Evolutionary conservation across 257 asterid genomes (phyloP).

Genomic region (Perilla frutescens): DNA sequence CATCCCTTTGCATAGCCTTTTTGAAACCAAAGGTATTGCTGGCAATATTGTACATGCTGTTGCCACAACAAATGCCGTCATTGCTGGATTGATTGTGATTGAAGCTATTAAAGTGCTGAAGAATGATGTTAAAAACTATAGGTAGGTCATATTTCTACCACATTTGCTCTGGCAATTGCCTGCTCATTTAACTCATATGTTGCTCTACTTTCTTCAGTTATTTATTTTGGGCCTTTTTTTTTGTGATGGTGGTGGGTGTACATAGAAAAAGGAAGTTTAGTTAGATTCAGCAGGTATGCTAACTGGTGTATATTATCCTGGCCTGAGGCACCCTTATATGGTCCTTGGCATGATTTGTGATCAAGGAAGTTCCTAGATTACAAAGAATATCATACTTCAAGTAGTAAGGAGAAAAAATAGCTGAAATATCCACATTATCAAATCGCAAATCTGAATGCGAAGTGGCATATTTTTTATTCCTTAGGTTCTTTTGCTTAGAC

Average conservation of each 20-base stretch:
- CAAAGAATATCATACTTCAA: not conserved
- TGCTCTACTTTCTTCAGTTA: not conserved
- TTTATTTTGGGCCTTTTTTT: not conserved
- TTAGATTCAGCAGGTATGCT: slow-evolving; percentile 2
- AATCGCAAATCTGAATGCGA: slow-evolving; percentile 1
- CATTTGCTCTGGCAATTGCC: slow-evolving; percentile 14
- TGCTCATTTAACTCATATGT: not conserved
- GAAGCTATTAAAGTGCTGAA: slow-evolving; percentile 96
- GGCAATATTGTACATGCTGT: slow-evolving; percentile 99
- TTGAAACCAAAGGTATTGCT: slow-evolving; percentile 97
- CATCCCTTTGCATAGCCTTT: slow-evolving; percentile 94
- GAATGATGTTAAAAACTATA: slow-evolving; percentile 67
- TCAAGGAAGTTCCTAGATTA: not conserved
- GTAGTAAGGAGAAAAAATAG: not conserved
- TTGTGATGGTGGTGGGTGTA: not conserved
- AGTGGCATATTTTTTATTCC: not conserved
- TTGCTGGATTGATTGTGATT: slow-evolving; percentile 96
- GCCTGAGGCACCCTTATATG: not conserved
- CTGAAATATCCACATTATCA: not conserved
- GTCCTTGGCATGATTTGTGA: slow-evolving; percentile 4
- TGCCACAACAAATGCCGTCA: slow-evolving; percentile 97
- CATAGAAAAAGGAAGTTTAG: not conserved
- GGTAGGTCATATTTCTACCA: slow-evolving; percentile 51
- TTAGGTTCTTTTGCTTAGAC: not conserved
- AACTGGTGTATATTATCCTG: not conserved